Evolutionary conservation across 2,329 filamentous ascomycete genomes (phyloP), one percentile per base, ranked within the genome.

Genomic region (Chaetothyriales sp.): DNA sequence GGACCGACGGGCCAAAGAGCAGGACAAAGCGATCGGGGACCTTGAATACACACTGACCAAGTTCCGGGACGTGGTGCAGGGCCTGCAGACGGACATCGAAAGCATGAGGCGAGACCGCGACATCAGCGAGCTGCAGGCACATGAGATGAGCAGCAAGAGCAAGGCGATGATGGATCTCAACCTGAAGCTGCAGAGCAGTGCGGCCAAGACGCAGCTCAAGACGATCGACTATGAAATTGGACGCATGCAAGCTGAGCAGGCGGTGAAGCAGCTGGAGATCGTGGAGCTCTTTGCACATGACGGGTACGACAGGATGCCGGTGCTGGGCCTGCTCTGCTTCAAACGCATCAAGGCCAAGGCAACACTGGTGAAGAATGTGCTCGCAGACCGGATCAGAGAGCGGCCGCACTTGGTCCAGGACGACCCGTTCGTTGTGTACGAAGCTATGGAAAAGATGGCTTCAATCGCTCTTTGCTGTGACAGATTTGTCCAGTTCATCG

Each of bases 121-220:
- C n/a, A 84, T 96, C 59, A 93, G 88, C 0, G 92, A 96, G 66
- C 83, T 83, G 15, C 89, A 96, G 65, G 88, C 90, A 0, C 88
- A 89, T 64, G 87, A 96, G 65, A 78, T 96, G 50, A 89, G 83
- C 57, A 85, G 79, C 60, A 84, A 87, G 55, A 94, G 90, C 44
- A 80, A 88, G 55, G 88, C 90, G 49, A 94, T 98, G 83, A 85
- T 95, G 79, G 90, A 98, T 62, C 76, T 98, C 45, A 96, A 96
- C 66, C 79, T 90, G 76, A 93, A 94, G 68, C 76, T 98, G 44
- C 90, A 95, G 63, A 78, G 85, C 51, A 93, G 88, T 10, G 88
- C 88, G 9, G 79, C 87, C 43, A 95, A 95, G 71, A 84, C 90
- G 2, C 90, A 95, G 65, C 82, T 86, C 62, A 96, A 95, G 71